These are phyloP conservation scores for Leucosporidium yakuticum DNA, from an alignment of 768 basidiomycete genomes.

Conservation along the genomic window DNA sequence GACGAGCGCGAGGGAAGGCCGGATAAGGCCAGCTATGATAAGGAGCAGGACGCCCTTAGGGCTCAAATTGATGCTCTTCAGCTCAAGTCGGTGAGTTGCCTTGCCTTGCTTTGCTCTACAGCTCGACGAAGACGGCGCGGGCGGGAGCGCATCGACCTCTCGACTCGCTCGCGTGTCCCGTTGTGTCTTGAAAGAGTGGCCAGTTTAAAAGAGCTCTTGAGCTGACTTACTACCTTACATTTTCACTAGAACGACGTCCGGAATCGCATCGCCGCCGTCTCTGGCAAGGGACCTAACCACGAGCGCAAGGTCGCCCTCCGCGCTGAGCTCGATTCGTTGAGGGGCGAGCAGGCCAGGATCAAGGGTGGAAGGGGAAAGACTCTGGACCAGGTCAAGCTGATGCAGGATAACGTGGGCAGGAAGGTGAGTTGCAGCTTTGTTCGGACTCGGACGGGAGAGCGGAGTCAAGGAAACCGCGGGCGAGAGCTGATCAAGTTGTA, in stretches of 20 bases:
- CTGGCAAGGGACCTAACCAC: conserved; percentile 55
- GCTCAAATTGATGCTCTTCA: conserved; percentile 77
- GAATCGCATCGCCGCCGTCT: conserved; percentile 65
- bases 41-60: conserved; percentile 61
- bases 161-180: conserved; percentile 35
- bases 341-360: conserved; percentile 67
- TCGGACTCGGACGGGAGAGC: too few species aligned
- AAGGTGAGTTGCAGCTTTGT: conserved; percentile 53
- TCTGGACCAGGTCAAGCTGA: conserved; percentile 66
- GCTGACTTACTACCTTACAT: too few species aligned
- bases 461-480: not conserved
- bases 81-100: conserved; percentile 63
- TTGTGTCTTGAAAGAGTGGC: not conserved
- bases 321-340: conserved; percentile 72
- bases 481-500: not conserved
- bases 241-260: conserved; percentile 60
- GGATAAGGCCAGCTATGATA: conserved; percentile 19
- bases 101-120: not conserved
- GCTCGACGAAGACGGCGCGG: too few species aligned
- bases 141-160: conserved; percentile 32
- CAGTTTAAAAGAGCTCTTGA: too few species aligned
- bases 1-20: conserved; percentile 8
- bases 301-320: conserved; percentile 68
- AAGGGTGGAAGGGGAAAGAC: conserved; percentile 67
- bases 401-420: conserved; percentile 72